Conservation (phyloP, 2,329 filamentous ascomycete genomes). For the Stagonosporopsis vannaccii region DNA sequence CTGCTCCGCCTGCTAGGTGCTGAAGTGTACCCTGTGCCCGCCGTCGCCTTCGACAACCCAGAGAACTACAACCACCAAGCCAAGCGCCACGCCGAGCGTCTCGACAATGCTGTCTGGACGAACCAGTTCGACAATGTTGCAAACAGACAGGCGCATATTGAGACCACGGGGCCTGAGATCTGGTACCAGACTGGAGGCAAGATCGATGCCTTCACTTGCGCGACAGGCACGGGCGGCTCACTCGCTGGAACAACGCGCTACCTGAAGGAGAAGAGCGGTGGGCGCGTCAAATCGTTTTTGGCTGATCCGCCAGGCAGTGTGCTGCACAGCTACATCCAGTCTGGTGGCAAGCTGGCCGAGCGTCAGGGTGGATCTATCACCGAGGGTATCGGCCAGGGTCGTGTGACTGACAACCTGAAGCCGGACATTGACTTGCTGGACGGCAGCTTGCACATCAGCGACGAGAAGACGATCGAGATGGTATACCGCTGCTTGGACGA, state of each 20-base stretch:
- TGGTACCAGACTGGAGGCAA: slow-evolving; percentile 89
- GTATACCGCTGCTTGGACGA: slow-evolving; percentile 96
- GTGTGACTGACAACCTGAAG: slow-evolving; percentile 91
- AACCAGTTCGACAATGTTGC: slow-evolving; percentile 98
- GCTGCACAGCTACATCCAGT: slow-evolving; percentile 88
- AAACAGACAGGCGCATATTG: slow-evolving; percentile 91
- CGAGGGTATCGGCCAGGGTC: slow-evolving; percentile 95
- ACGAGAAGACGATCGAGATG: slow-evolving; percentile 97
- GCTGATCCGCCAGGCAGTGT: slow-evolving; percentile 95
- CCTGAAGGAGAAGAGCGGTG: slow-evolving; percentile 81
- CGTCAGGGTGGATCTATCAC: slow-evolving; percentile 88
- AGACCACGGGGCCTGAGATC: slow-evolving; percentile 97
- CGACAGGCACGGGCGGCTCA: slow-evolving; percentile 91
- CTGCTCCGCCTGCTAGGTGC: slow-evolving; percentile 88
- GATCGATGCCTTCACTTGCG: slow-evolving; percentile 93
- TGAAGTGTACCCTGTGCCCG: slow-evolving; percentile 94
- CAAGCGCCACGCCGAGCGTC: slow-evolving; percentile 80
- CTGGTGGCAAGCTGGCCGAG: slow-evolving; percentile 83
- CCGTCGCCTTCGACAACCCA: slow-evolving; percentile 93
- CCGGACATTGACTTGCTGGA: slow-evolving; percentile 86
- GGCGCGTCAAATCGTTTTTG: slow-evolving; percentile 83
- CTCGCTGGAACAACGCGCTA: slow-evolving; percentile 88
- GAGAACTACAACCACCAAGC: slow-evolving; percentile 99
- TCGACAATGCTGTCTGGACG: slow-evolving; percentile 95
- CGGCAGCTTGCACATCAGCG: slow-evolving; percentile 81